These are phyloP conservation scores for Tulasnella sp. DNA, from an alignment of 768 basidiomycete species.

Conservation along the genomic window DNA sequence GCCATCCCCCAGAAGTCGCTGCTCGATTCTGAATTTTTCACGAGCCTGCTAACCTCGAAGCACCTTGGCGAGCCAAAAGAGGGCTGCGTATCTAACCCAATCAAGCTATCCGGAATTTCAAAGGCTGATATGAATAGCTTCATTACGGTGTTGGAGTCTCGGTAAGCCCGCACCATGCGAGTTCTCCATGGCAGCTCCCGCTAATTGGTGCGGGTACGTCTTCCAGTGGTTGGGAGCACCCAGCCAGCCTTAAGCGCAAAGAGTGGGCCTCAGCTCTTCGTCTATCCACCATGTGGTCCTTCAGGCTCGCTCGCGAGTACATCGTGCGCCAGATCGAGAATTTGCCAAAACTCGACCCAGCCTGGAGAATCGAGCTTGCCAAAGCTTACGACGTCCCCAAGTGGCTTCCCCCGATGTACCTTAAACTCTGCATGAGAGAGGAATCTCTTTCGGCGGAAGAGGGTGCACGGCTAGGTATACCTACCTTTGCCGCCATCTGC, in stretches of 20 bases:
- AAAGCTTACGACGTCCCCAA: not conserved
- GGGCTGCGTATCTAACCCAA: not conserved
- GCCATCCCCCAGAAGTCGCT: not conserved
- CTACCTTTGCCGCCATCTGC: not conserved
- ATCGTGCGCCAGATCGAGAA: not conserved
- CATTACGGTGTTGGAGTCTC: not conserved
- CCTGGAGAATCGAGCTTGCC: not conserved
- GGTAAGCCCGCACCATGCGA: not conserved
- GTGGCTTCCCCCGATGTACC: not conserved
- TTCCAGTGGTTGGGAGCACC: not conserved
- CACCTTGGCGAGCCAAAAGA: not conserved
- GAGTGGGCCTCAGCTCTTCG: not conserved
- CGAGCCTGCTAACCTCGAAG: not conserved
- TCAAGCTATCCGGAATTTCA: not conserved
- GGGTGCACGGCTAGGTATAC: not conserved
- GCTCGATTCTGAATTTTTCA: not conserved
- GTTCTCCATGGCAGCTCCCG: not conserved
- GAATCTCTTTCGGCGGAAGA: not conserved
- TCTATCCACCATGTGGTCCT: conserved; percentile 7
- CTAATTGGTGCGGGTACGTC: not conserved
- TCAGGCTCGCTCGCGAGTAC: not conserved
- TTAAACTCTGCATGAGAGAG: not conserved
- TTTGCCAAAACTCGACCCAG: not conserved
- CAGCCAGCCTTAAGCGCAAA: not conserved
- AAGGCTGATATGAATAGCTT: not conserved